These are phyloP conservation scores for Helianthus annuus DNA, from an alignment of 129 eudicot genomes.

Conservation along the genomic window HanXRQr2.0-SUNRISE NC_035437.2:759210-759709, in stretches of 20 bases:
- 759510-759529: constrained; percentile 64
- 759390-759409: constrained; percentile 69
- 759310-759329: constrained; percentile 55
- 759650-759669: too few relatives aligned
- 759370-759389: constrained; percentile 80
- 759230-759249: constrained; percentile 57
- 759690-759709: too few relatives aligned
- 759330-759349: constrained; percentile 76
- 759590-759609: too few relatives aligned
- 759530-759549: constrained; percentile 17
- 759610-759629: too few relatives aligned
- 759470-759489: constrained; percentile 81
- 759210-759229: constrained; percentile 83
- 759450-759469: constrained; percentile 49
- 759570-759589: too few relatives aligned
- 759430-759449: constrained; percentile 56
- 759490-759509: constrained; percentile 87
- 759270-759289: constrained; percentile 52
- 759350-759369: constrained; percentile 74
- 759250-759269: constrained; percentile 82
- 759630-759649: too few relatives aligned
- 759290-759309: constrained; percentile 70
- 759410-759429: constrained; percentile 61
- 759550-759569: too few relatives aligned
- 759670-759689: too few relatives aligned